Evolutionary conservation across 2,329 filamentous ascomycete genomes (phyloP).

Genomic region (Sclerotinia glacialis): DNA sequence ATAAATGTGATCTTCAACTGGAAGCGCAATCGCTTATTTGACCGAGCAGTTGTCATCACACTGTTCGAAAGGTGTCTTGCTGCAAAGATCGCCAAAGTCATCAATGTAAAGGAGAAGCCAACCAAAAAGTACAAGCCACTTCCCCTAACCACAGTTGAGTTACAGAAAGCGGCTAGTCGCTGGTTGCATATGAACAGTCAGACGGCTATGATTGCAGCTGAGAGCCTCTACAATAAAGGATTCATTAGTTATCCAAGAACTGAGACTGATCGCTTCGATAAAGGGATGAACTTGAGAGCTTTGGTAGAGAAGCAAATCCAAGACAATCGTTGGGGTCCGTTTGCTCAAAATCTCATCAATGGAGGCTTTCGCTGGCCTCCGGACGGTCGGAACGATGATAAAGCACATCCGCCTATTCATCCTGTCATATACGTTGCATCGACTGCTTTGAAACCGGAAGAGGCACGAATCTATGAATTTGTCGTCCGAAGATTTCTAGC

Average conservation of each 20-base stretch:
- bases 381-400: slow-evolving; percentile 84
- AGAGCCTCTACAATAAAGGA: slow-evolving; percentile 85
- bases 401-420: slow-evolving; percentile 95
- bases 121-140: slow-evolving; percentile 93
- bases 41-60: slow-evolving; percentile 75
- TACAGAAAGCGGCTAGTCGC: slow-evolving; percentile 91
- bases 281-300: slow-evolving; percentile 76
- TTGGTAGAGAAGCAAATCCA: slow-evolving; percentile 81
- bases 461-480: slow-evolving; percentile 85
- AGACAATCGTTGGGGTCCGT: slow-evolving; percentile 73
- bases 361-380: slow-evolving; percentile 80
- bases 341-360: slow-evolving; percentile 70
- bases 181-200: slow-evolving; percentile 90
- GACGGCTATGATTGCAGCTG: slow-evolving; percentile 83
- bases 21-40: slow-evolving; percentile 80
- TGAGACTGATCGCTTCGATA: slow-evolving; percentile 93
- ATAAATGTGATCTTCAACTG: slow-evolving; percentile 83
- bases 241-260: slow-evolving; percentile 98
- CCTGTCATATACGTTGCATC: slow-evolving; percentile 81
- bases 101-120: slow-evolving; percentile 83
- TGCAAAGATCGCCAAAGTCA: slow-evolving; percentile 74
- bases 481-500: slow-evolving; percentile 88
- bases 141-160: slow-evolving; percentile 89
- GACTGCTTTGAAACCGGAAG: slow-evolving; percentile 58
- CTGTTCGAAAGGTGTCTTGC: slow-evolving; percentile 81